Evolutionary conservation across 2,329 filamentous ascomycete genomes (phyloP), one percentile per base, ranked within the genome.

Genomic region (Zopfia rhizophila): DNA sequence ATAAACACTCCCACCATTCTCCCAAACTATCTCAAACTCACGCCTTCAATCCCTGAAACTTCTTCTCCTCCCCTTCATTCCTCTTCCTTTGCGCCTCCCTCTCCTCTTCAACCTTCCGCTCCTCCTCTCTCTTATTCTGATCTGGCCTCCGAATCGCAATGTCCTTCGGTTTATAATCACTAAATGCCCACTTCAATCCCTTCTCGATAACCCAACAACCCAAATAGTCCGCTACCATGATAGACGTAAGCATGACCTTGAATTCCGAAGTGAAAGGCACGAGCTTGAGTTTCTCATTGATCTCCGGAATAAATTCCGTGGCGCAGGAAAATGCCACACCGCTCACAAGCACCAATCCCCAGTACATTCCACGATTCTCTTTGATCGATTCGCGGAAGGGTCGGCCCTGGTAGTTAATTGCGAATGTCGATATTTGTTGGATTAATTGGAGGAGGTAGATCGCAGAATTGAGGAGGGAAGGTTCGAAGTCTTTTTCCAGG

Each of bases 331-430:
- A 97, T 5, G 94, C 93, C 21, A 99, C 89, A 29, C 81, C 91
- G 0, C 91, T 90, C 12, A 97, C 93, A 55, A 89, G 88, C 28
- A 99, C 78, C 44, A 99, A 91, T 48, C 94, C 94, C 81, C 89
- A 99, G 78, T 94, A 99, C 94, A 99, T 99, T 70, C 90, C 91
- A 72, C 86, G 89, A 80, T 99, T 99, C 77, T 97, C 94, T 4
- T 89, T 87, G 57, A 99, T 91, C 16, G 89, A 89, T 76, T 99
- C 94, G 49, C 94, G 90, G 88, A 99, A 99, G 10, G 94, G 94
- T 7, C 94, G 89, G 48, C 94, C 94, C 75, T 99, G 94, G 79
- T 99, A 99, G 80, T 99, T 99, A 80, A 99, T 96, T 51, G 94
- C 92, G 65, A 99, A 99, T 3, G 94, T 99, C 17, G 92, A 97